These are phyloP conservation scores for Ustilago xerochloae DNA, from an alignment of 1,284 basidiomycete species.

Conservation along the genomic window DNA sequence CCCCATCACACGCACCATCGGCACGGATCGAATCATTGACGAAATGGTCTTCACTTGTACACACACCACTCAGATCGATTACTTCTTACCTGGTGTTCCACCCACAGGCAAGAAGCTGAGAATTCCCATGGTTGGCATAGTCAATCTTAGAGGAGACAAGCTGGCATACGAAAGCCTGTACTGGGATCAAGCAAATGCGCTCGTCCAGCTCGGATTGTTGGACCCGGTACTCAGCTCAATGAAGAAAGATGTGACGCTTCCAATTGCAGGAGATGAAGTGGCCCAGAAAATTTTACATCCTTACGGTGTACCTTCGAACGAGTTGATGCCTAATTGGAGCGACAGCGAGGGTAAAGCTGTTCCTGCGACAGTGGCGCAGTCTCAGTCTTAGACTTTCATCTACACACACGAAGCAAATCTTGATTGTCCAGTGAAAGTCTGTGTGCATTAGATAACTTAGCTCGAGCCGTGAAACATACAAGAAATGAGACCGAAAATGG, in stretches of 20 bases:
- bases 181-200: conserved; percentile 39
- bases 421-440: not conserved
- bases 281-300: conserved; percentile 40
- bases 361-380: not conserved
- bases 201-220: conserved; percentile 23
- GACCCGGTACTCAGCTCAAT: conserved; percentile 19
- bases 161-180: conserved; percentile 39
- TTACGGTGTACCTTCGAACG: conserved; percentile 28
- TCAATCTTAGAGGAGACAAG: conserved; percentile 41
- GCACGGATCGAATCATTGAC: conserved; percentile 32
- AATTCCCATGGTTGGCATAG: conserved; percentile 40
- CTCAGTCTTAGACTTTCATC: not conserved
- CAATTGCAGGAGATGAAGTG: conserved; percentile 32
- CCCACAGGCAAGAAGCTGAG: conserved; percentile 26
- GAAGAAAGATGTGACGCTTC: conserved; percentile 1
- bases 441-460: not conserved
- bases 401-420: not conserved
- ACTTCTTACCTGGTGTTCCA: conserved; percentile 33
- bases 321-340: conserved; percentile 39
- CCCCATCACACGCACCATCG: conserved; percentile 25
- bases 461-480: not conserved
- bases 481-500: not conserved
- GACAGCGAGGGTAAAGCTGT: conserved; percentile 24
- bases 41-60: conserved; percentile 42
- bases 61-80: conserved; percentile 36